Evolutionary conservation across 2,329 filamentous ascomycete species (phyloP), one percentile per base, ranked within the genome.

Genomic region (Aspergillus costaricaensis): DNA sequence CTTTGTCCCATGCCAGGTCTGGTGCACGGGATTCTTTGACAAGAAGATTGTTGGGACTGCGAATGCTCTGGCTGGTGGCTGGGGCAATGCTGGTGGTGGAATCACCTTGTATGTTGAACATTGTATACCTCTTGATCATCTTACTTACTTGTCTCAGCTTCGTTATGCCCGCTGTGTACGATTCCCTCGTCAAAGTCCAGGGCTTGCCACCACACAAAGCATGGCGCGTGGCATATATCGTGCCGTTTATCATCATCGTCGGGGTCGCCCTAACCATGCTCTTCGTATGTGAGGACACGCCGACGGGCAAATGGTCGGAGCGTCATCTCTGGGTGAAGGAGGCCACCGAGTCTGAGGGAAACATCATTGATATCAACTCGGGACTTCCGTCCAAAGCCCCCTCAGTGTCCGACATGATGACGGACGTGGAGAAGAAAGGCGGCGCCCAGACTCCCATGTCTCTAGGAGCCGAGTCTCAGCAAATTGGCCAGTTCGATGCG

Each of bases 21-120:
- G 92, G 91, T 91, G 89, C 9, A 96, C 92, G 0, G 91, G 89
- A 0, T 96, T 96, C 81, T 96, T 92, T 74, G 92, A 97, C 79
- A 95, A 93, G 80, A 95, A 93, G 69, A 84, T 96, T 25, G 90
- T 96, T 17, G 93, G 93, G 51, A 93, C 91, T 5, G 91, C 92
- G 62, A 97, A 96, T 72, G 90, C 91, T 2, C 78, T 96, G 17
- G 89, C 92, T 1, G 93, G 88, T 44, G 93, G 93, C 14, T 89
- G 91, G 80, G 93, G 92, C 55, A 96, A 96, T 68, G 85, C 91
- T 25, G 92, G 93, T 60, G 93, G 92, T 64, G 93, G 93, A 58
- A 90, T 96, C 66, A 96, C 92, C 2, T 96, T 96, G 75, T 76
- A 68, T 27, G 71, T 61, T 12, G 14, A 21, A 36, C 32, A 15